phyloP scores from a whole-genome alignment of 23 red algal species.

The Gracilaria gracilis region DNA sequence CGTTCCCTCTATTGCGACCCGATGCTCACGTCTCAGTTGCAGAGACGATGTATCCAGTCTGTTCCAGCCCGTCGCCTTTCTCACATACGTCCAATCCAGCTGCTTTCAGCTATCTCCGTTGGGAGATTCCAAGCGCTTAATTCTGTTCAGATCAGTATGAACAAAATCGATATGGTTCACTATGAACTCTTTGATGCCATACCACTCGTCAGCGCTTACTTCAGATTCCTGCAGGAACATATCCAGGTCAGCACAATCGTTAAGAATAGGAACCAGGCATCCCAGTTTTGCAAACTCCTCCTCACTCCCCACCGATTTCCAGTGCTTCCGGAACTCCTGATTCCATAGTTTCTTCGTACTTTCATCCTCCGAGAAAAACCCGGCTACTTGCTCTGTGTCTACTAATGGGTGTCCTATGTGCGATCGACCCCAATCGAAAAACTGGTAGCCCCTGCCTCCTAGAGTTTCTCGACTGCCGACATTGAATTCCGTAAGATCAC shows the following conservation, averaged over 20 bases:
- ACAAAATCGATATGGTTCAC: neutral
- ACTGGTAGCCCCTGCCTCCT: neutral
- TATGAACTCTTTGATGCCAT: neutral
- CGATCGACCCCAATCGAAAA: neutral
- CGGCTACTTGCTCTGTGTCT: neutral
- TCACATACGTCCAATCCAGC: neutral
- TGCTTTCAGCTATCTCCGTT: neutral
- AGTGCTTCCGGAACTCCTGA: neutral
- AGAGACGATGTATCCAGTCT: neutral
- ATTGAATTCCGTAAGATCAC: neutral
- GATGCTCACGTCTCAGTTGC: neutral
- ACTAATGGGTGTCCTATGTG: conserved; percentile 8
- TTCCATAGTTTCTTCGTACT: neutral
- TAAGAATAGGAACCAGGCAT: neutral
- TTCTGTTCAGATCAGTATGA: neutral
- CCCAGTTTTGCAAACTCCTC: neutral
- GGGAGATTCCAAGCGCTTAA: neutral
- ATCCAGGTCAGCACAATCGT: neutral
- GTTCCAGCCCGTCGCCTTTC: neutral
- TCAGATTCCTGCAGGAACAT: neutral
- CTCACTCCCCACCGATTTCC: neutral
- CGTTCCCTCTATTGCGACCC: too few relatives aligned
- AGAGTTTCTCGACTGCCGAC: neutral
- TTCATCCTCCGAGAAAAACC: neutral
- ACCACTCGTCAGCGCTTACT: neutral